Evolutionary conservation across 441 rosid genomes (phyloP).

Genomic region (Populus hybrid): DNA sequence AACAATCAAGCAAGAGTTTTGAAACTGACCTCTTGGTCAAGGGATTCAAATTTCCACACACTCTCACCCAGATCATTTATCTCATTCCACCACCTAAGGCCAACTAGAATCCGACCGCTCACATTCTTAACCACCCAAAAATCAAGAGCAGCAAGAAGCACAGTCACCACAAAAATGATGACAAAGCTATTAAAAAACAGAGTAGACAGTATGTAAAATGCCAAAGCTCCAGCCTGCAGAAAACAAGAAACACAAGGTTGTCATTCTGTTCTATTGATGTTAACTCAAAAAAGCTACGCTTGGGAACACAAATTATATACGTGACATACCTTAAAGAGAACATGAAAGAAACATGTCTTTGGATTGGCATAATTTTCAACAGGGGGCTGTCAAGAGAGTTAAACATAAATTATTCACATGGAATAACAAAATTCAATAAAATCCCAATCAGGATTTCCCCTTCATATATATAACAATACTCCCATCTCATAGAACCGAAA

Average conservation of each 20-base stretch:
- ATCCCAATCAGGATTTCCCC: background rate
- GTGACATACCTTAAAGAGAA: conserved; percentile 74
- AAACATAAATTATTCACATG: background rate
- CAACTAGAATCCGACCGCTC: conserved; percentile 97
- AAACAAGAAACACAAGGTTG: conserved; percentile 19
- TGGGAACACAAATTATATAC: background rate
- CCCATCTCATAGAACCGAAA: background rate
- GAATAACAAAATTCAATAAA: background rate
- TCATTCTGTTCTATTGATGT: background rate
- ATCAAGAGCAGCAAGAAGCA: conserved; percentile 92
- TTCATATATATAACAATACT: background rate
- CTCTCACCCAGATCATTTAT: conserved; percentile 96
- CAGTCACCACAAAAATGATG: conserved; percentile 94
- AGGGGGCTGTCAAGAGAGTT: conserved; percentile 56
- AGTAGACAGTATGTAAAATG: conserved; percentile 91
- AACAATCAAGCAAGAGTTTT: background rate
- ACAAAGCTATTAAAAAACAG: conserved; percentile 86
- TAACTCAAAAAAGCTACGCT: background rate
- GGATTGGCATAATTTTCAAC: conserved; percentile 96
- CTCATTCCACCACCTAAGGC: conserved; percentile 99
- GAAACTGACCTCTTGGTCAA: conserved; percentile 89
- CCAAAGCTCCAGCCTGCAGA: conserved; percentile 84
- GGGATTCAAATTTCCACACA: conserved; percentile 96
- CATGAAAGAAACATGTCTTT: conserved; percentile 92
- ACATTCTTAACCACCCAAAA: conserved; percentile 99